Evolutionary conservation across 2,329 filamentous ascomycete species (phyloP), one percentile per base, ranked within the genome.

Genomic region (Aspergillus tubingensis): DNA sequence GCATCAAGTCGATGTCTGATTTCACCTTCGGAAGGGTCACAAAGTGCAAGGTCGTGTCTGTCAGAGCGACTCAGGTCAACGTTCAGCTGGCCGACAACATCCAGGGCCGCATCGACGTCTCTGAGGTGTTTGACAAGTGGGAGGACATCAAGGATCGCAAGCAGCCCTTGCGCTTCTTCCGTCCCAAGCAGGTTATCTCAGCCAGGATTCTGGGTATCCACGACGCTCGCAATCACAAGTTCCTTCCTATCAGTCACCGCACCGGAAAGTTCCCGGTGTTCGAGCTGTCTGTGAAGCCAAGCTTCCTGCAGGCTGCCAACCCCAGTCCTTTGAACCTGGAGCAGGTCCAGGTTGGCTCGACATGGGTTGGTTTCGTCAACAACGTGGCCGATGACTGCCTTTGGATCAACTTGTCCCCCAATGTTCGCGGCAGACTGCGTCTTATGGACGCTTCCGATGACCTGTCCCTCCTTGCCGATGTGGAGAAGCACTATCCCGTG

Each of bases 51-150:
- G 86, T 99, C 48, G 85, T 86, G n/a, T 91, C 91, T 0, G 81
- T 97, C 71, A 96, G 96, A 76, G 88, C 89, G 52, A 97, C 94
- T 0, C 95, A 99, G 74, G 81, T 98, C 58, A 98, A 98, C 67
- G 92, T 99, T 5, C 86, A 91, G 66, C 83, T 98, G 54, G 89
- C 91, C 47, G 91, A 96, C 71, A 92, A 92, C 65, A 83, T 96
- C 8, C 91, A 96, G 73, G 95, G 94, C n/a, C 91, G 95, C 17
- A 88, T 99, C 61, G 94, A 97, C 71, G 86, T 95, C 5, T 96
- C 95, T 1, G 92, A 98, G 74, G 79, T 93, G 11, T 99, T 96
- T 73, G 91, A 97, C 74, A 83, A 82, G 10, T 97, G 90, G 89
- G 90, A 96, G 50, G 88, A 94, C 47, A 95, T 99, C 69, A 83